Evolutionary conservation across 345 rosid genomes (phyloP).

Genomic region (Cardiospermum halicacabum): DNA sequence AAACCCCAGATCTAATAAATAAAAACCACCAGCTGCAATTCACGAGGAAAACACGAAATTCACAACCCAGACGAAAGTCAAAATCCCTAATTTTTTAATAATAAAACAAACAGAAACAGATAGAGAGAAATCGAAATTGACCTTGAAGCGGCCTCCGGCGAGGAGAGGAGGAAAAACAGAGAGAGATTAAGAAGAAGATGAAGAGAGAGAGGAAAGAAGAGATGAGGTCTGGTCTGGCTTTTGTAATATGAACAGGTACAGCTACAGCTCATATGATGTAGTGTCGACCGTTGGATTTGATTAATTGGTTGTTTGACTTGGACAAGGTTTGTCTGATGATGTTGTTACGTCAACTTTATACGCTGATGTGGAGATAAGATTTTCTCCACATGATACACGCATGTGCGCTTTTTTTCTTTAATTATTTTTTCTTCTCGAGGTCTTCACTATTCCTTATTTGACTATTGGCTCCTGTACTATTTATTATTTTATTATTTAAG

Average conservation of each 20-base stretch:
- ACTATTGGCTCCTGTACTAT: no score
- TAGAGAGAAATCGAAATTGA: neutral
- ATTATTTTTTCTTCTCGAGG: no score
- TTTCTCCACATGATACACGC: slow-evolving; percentile 4
- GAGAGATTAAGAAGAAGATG: slow-evolving; percentile 8
- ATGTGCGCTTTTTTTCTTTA: neutral
- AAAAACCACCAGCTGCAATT: neutral
- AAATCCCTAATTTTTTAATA: neutral
- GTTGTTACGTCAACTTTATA: neutral
- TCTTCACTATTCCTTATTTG: no score
- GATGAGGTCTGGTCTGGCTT: neutral
- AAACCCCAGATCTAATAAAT: slow-evolving; percentile 9
- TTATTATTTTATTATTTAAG: no score
- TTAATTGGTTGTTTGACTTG: neutral
- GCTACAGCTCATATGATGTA: neutral
- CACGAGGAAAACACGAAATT: neutral
- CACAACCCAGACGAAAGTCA: neutral
- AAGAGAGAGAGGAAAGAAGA: neutral
- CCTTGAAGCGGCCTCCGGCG: slow-evolving; percentile 16
- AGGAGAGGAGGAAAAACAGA: slow-evolving; percentile 28
- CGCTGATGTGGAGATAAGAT: slow-evolving; percentile 7
- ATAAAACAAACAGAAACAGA: neutral
- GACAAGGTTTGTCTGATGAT: neutral
- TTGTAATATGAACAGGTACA: neutral
- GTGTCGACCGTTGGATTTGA: neutral